These are phyloP conservation scores for Boletus sensibilis DNA, from an alignment of 768 basidiomycete species.

Conservation along the genomic window DNA sequence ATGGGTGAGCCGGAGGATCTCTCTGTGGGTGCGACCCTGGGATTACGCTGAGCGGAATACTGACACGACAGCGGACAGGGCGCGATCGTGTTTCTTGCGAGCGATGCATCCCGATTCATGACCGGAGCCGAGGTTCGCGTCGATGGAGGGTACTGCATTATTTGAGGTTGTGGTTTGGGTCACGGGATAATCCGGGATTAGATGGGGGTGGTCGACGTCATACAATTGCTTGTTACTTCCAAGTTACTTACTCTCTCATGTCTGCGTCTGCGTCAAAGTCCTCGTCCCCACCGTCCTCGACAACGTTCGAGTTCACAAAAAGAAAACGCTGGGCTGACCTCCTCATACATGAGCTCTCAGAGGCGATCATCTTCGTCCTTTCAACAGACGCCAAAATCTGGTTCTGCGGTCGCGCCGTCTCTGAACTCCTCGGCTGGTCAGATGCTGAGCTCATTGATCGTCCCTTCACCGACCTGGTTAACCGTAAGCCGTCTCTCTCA, in stretches of 20 bases:
- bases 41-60: neutral
- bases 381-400: conserved; percentile 62
- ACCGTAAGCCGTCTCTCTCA: conserved; percentile 43
- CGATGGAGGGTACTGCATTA: conserved; percentile 84
- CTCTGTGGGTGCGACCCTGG: conserved; percentile 47
- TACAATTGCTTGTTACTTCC: neutral
- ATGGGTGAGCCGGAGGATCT: conserved; percentile 94
- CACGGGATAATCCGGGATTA: conserved; percentile 11
- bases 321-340: conserved; percentile 86
- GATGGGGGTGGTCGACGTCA: conserved; percentile 27
- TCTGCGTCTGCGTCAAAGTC: conserved; percentile 15
- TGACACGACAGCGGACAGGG: conserved; percentile 46
- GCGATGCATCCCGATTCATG: conserved; percentile 88
- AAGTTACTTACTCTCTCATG: conserved; percentile 9
- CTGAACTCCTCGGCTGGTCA: conserved; percentile 75
- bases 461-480: conserved; percentile 62
- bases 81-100: conserved; percentile 86
- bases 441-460: conserved; percentile 70
- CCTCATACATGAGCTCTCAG: conserved; percentile 71
- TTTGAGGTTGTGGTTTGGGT: conserved; percentile 35
- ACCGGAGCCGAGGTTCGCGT: conserved; percentile 84
- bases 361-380: conserved; percentile 67
- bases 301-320: conserved; percentile 79
- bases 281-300: neutral
- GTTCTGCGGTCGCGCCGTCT: conserved; percentile 66